Conservation (phyloP, 2,329 filamentous ascomycete genomes). For the Ophiostoma sp. region DNA sequence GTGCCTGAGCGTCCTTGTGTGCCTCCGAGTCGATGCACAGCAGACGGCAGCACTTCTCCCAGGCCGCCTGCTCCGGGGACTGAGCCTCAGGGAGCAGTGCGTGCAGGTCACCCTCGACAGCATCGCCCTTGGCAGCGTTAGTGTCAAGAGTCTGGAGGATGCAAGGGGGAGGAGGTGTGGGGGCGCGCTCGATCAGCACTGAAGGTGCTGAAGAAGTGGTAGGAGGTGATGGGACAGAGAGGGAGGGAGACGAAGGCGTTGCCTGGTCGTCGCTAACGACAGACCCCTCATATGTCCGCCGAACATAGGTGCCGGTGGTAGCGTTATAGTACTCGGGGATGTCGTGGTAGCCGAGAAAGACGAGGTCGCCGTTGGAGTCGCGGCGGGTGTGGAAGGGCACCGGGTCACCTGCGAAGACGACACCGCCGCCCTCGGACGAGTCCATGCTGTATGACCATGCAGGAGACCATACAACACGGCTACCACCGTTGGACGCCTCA, state of each 20-base stretch:
- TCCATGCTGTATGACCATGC: not conserved
- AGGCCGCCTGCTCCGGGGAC: conserved; percentile 28
- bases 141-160: conserved; percentile 31
- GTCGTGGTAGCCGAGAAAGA: not conserved
- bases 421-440: not conserved
- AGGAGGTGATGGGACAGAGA: not conserved
- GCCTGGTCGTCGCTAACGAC: not conserved
- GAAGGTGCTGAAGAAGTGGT: not conserved
- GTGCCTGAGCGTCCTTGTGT: conserved; percentile 28
- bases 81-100: conserved; percentile 28
- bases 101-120: conserved; percentile 32
- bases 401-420: not conserved
- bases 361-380: not conserved
- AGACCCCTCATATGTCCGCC: not conserved
- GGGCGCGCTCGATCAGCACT: not conserved
- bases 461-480: not conserved
- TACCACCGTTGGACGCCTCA: not conserved
- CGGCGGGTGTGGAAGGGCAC: not conserved
- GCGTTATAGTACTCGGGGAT: not conserved
- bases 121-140: conserved; percentile 29
- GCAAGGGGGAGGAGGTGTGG: conserved; percentile 13
- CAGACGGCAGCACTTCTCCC: conserved; percentile 30
- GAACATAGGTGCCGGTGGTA: not conserved
- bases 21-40: conserved; percentile 28
- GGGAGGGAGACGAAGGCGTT: not conserved